A percentile compares a stretch with the other conserved stretches of the same genome.
Conservation (phyloP, 805 yeast species). For the Suhomyces xylopsoci region DNA sequence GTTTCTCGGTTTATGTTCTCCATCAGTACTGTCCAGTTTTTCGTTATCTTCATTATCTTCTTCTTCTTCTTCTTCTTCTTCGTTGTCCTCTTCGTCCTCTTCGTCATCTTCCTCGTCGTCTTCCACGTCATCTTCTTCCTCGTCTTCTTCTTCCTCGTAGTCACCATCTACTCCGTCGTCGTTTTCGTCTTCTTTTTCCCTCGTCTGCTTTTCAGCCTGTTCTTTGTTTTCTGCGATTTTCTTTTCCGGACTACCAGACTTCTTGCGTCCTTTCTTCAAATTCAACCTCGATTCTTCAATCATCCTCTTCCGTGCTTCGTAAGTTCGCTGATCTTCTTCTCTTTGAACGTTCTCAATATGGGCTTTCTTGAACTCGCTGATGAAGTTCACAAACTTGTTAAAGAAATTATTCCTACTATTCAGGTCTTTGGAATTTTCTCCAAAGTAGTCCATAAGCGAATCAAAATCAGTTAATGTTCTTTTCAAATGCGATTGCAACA, state of each 20-base stretch:
- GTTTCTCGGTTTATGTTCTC: not conserved
- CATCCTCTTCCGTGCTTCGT: slow-evolving; percentile 34
- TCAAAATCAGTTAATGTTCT: slow-evolving; percentile 64
- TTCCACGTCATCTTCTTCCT: slow-evolving; percentile 16
- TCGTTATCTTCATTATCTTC: slow-evolving; percentile 4
- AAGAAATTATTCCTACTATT: slow-evolving; percentile 69
- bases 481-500: slow-evolving; percentile 61
- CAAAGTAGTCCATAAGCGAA: slow-evolving; percentile 75
- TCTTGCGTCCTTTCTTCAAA: slow-evolving; percentile 4
- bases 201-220: slow-evolving; percentile 9
- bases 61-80: not conserved
- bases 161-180: slow-evolving; percentile 3
- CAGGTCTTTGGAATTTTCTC: slow-evolving; percentile 80
- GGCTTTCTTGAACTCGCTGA: slow-evolving; percentile 75
- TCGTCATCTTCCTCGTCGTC: slow-evolving; percentile 3
- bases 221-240: slow-evolving; percentile 6
- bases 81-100: slow-evolving; percentile 16
- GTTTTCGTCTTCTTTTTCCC: slow-evolving; percentile 7
- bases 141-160: slow-evolving; percentile 7
- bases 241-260: not conserved
- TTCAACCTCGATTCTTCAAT: slow-evolving; percentile 24
- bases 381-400: slow-evolving; percentile 74
- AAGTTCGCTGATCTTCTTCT: slow-evolving; percentile 71
- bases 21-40: slow-evolving; percentile 11
- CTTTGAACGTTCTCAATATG: slow-evolving; percentile 70